Evolutionary conservation across 225 moss, liverwort and hornwort species (phyloP).

Genomic region (Pleurozium schreberi): DNA sequence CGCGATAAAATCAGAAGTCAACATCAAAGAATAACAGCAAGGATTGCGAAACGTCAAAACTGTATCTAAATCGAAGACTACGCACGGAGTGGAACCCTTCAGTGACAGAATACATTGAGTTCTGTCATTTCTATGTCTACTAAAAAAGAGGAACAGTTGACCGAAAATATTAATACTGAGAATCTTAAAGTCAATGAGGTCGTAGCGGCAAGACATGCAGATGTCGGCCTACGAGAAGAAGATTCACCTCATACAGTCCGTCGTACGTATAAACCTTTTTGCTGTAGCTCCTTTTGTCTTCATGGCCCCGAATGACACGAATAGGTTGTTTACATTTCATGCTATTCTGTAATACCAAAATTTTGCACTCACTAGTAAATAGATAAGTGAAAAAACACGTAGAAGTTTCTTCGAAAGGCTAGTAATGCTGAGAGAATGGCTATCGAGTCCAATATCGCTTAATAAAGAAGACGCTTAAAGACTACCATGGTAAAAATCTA

Average conservation of each 20-base stretch:
- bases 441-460: neutral
- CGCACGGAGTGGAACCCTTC: neutral
- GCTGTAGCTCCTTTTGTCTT: constrained; percentile 41
- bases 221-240: neutral
- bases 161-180: neutral
- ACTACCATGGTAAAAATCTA: neutral
- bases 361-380: neutral
- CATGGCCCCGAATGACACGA: constrained; percentile 59
- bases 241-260: constrained; percentile 45
- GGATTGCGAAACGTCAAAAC: neutral
- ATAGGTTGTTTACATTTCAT: constrained; percentile 32
- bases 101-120: neutral
- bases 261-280: constrained; percentile 56
- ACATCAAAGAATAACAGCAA: neutral
- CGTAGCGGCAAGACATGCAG: too few species aligned
- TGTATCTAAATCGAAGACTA: neutral
- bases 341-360: constrained; percentile 29
- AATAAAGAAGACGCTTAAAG: too few species aligned
- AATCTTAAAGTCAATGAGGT: neutral
- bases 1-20: neutral
- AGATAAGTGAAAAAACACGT: neutral
- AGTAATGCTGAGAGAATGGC: neutral
- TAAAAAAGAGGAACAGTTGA: neutral
- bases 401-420: neutral
- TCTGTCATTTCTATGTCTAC: neutral